Conservation (phyloP, 2,329 filamentous ascomycete species). For the Claviceps digitariae region DNA sequence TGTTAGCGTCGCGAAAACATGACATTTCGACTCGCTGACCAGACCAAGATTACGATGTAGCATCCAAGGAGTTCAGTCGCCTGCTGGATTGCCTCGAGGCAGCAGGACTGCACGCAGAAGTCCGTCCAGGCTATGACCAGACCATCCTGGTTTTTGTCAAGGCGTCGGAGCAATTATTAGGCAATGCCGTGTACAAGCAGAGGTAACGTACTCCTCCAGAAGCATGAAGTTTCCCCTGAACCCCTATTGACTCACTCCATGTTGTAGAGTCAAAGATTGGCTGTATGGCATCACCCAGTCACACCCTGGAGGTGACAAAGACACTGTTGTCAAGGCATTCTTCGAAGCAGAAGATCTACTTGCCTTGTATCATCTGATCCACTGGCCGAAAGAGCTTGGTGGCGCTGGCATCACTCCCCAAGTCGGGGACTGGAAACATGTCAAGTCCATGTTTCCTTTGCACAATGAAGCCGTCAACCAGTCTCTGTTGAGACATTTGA, state of each 20-base stretch:
- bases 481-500: slow-evolving; percentile 41
- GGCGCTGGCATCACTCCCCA: slow-evolving; percentile 49
- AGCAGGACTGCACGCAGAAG: slow-evolving; percentile 55
- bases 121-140: slow-evolving; percentile 55
- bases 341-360: slow-evolving; percentile 55
- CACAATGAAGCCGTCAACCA: slow-evolving; percentile 46
- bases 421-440: slow-evolving; percentile 44
- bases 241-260: neutral
- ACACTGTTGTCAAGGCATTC: slow-evolving; percentile 36
- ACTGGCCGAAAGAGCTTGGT: slow-evolving; percentile 41
- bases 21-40: neutral
- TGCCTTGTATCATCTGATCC: slow-evolving; percentile 55
- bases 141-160: slow-evolving; percentile 55
- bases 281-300: slow-evolving; percentile 53
- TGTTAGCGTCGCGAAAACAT: neutral
- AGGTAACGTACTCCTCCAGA: slow-evolving; percentile 26
- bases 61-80: slow-evolving; percentile 20
- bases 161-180: slow-evolving; percentile 48
- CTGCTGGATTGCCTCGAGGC: slow-evolving; percentile 46
- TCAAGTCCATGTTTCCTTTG: slow-evolving; percentile 48
- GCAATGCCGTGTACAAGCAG: slow-evolving; percentile 53
- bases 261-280: slow-evolving; percentile 56
- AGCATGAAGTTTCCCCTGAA: neutral
- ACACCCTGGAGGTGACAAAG: slow-evolving; percentile 41
- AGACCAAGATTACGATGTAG: slow-evolving; percentile 19